Evolutionary conservation across 495 filamentous ascomycete genomes (phyloP), one percentile per base, ranked within the genome.

Genomic region (Acidomyces sp.): DNA sequence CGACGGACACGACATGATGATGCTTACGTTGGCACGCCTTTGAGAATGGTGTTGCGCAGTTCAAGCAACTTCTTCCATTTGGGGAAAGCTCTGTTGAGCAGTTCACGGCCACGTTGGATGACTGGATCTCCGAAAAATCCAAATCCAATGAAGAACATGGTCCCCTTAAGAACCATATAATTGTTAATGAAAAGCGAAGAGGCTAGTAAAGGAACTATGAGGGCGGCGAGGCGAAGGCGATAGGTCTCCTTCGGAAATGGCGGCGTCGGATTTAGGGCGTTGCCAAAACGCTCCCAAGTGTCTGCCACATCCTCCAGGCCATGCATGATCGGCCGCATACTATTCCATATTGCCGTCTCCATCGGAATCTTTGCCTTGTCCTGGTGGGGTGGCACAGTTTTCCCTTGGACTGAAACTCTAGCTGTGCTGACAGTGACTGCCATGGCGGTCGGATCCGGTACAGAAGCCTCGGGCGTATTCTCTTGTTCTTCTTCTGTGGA

Each of bases 1-100:
- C n/a, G n/a, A n/a, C n/a, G n/a, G n/a, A n/a, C n/a, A n/a, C n/a
- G n/a, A n/a, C n/a, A n/a, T n/a, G n/a, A n/a, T n/a, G n/a, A n/a
- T n/a, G n/a, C n/a, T n/a, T n/a, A n/a, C n/a, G 85, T 93, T 0
- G 85, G 85, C 26, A 86, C 74, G n/a, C 80, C 82, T 52, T 80
- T 78, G 37, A 93, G 74, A 2, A 92, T 48, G 3, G 78, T 82
- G 52, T 79, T 82, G 45, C 78, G 58, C 2, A 82, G 63, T 45
- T 85, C 75, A 15, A 90, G 62, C 3, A 77, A 54, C 41, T 81
- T 78, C 47, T 78, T 67, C 85, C 85, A 93, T 54, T 80, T 53
- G 3, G 84, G 84, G 43, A 75, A 70, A 35, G 69, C 71, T 3
- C 54, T 57, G 60, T 90, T 80, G 35, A 93, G 57, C 48, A 70